These are phyloP conservation scores for Boletus edulis DNA, from an alignment of 768 basidiomycete species.

Conservation along the genomic window DNA sequence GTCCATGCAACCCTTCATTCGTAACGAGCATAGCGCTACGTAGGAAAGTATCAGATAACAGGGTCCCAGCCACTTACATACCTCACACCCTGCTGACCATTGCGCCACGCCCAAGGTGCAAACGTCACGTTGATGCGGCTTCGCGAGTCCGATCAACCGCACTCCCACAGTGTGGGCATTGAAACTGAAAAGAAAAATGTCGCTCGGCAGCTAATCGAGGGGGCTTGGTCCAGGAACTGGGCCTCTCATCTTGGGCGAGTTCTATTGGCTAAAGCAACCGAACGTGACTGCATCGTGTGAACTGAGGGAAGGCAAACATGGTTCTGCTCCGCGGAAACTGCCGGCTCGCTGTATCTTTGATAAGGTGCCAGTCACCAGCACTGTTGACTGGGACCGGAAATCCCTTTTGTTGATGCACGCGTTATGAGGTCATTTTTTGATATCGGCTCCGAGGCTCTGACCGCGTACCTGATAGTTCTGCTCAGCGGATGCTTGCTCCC, in stretches of 20 bases:
- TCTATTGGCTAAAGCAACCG: background rate
- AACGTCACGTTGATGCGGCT: background rate
- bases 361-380: background rate
- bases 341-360: background rate
- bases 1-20: background rate
- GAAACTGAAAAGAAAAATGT: background rate
- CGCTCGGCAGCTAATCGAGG: background rate
- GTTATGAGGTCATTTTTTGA: no score
- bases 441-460: no score
- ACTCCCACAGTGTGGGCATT: background rate
- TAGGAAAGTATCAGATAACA: constrained; percentile 1
- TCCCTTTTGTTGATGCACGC: no score
- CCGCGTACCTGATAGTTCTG: no score
- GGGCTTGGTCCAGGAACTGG: no score
- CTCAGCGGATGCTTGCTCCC: no score
- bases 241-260: background rate
- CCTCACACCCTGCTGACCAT: background rate
- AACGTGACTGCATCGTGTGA: background rate
- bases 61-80: constrained; percentile 9
- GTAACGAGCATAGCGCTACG: background rate
- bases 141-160: constrained; percentile 2
- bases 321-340: background rate
- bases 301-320: background rate
- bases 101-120: background rate
- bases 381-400: no score